Conservation (phyloP, 495 filamentous ascomycete species). For the Umbilicaria muhlenbergii region DNA sequence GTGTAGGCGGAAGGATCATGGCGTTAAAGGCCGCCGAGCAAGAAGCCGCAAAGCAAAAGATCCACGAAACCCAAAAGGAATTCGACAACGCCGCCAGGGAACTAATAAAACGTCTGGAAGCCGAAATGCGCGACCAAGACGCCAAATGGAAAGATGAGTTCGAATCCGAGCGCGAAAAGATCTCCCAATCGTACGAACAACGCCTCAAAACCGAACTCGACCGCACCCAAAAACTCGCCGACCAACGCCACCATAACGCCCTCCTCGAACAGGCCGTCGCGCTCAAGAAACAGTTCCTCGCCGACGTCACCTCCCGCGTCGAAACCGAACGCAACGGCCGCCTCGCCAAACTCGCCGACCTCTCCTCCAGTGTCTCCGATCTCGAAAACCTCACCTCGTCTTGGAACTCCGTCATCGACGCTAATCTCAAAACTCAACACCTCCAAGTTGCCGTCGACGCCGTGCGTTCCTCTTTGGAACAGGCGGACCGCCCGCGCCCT, state of each 20-base stretch:
- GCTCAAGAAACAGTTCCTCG: slow-evolving; percentile 68
- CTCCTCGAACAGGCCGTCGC: slow-evolving; percentile 83
- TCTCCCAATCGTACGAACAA: slow-evolving; percentile 58
- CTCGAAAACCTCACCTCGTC: slow-evolving; percentile 71
- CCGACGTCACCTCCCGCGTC: slow-evolving; percentile 63
- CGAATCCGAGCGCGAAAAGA: slow-evolving; percentile 67
- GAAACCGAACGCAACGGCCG: slow-evolving; percentile 80
- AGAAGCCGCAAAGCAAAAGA: slow-evolving; percentile 59
- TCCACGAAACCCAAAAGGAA: slow-evolving; percentile 52
- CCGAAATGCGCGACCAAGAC: slow-evolving; percentile 58
- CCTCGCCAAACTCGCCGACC: slow-evolving; percentile 67
- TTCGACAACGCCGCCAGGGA: slow-evolving; percentile 71
- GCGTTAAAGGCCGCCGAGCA: slow-evolving; percentile 49
- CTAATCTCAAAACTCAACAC: slow-evolving; percentile 84
- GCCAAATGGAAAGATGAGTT: slow-evolving; percentile 74
- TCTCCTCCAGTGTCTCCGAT: slow-evolving; percentile 57
- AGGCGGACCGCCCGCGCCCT: slow-evolving; percentile 55
- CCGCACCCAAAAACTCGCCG: slow-evolving; percentile 54
- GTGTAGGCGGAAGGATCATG: slow-evolving; percentile 57
- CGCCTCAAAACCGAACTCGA: slow-evolving; percentile 64
- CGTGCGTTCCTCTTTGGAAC: slow-evolving; percentile 66
- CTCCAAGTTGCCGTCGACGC: slow-evolving; percentile 90
- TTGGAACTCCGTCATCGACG: slow-evolving; percentile 77
- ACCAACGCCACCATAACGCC: slow-evolving; percentile 66
- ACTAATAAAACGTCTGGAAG: slow-evolving; percentile 52